phyloP scores from a whole-genome alignment of 2,329 filamentous ascomycete genomes.

The Apiospora saccharicola region DNA sequence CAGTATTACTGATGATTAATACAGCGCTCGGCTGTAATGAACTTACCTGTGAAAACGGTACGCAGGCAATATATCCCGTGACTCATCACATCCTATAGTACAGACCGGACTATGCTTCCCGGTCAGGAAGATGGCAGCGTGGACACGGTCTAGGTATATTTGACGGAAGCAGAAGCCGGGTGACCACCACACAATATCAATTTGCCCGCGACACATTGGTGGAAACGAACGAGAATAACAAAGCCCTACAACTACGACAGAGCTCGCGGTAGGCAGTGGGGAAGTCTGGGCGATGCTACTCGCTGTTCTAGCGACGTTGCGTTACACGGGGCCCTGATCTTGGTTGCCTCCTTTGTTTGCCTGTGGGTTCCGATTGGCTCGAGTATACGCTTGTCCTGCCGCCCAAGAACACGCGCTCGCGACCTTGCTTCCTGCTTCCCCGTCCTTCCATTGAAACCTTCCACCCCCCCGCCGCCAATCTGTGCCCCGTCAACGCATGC shows the following conservation, averaged over 20 bases:
- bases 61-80: background rate
- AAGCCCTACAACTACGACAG: background rate
- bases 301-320: background rate
- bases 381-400: background rate
- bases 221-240: background rate
- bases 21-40: background rate
- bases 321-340: background rate
- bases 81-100: background rate
- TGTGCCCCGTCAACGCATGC: background rate
- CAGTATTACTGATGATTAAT: background rate
- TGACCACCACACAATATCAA: background rate
- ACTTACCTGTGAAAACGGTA: background rate
- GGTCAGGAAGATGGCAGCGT: background rate
- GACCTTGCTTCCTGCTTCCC: background rate
- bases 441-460: background rate
- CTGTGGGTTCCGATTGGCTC: background rate
- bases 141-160: too few relatives aligned
- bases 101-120: background rate
- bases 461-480: background rate
- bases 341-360: background rate
- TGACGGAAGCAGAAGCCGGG: background rate
- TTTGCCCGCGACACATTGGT: background rate
- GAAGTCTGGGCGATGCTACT: background rate
- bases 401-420: slow-evolving; percentile 7
- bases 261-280: background rate